Base-by-base conservation (phyloP, 169 alveolate genomes). In the Cryptosporidium viatorum region DNA sequence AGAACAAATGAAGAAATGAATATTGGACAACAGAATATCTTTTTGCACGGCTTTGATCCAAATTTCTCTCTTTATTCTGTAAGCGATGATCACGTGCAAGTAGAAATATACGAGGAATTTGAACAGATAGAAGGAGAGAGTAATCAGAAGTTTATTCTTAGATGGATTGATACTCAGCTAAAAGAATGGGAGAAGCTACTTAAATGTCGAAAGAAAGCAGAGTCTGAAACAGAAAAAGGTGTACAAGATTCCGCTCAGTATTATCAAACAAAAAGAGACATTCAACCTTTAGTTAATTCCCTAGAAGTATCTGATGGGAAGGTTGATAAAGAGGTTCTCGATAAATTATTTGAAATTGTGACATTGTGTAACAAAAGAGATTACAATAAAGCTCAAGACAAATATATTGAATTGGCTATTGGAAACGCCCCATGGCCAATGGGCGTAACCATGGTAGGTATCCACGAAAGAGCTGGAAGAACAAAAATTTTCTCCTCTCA, bases 341-440 rank as follows among this genome's bases (percentile, higher is more conserved):
- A 92, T 51, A 89, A 85, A 67, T 71, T 96, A 23, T 93, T 93
- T 85, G 70, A 91, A 59, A 93, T 97, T 14, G 96, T 94, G 50
- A 85, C 86, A 55, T 94, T 93, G 68, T 93, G 97, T 86, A 91
- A 95, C 59, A 91, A 93, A 91, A 94, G 94, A 65, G 97, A 95
- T 52, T 96, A 96, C 89, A 91, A 94, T 16, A 94, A 92, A 59
- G 98, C 99, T 18, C 95, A 97, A 92, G 98, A 95, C 86, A 95
- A 96, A 86, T 97, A 96, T 92, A 93, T 96, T 65, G 97, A 94
- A 50, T 86, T 97, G 48, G 96, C 98, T 14, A 96, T 97, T 48
- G 99, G 99, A 43, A 96, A 96, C 92, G 97, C 98, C 7, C 97
- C 98, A 4, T 97, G 99, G 99, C 99, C 98, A 50, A 95, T 95